Percentiles rank a stretch among this genome's conserved stretches.
phyloP scores from a whole-genome alignment of 768 basidiomycete genomes.

The Leccinum arenicola region DNA sequence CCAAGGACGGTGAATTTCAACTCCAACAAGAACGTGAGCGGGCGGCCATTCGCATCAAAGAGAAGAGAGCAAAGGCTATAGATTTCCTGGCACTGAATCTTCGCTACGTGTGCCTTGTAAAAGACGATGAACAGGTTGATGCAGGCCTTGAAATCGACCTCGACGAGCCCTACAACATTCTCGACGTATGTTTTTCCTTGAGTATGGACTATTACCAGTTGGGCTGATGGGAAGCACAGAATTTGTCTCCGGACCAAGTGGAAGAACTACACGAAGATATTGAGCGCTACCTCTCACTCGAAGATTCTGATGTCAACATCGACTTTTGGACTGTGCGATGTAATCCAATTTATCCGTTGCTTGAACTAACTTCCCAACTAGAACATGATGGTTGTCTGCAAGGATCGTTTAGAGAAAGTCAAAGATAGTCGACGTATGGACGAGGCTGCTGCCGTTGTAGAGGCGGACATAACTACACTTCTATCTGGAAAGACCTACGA shows the following conservation, averaged over 20 bases:
- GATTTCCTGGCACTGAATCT: conserved; percentile 97
- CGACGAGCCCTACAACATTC: conserved; percentile 97
- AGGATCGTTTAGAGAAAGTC: conserved; percentile 81
- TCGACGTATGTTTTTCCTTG: conserved; percentile 62
- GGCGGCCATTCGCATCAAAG: conserved; percentile 91
- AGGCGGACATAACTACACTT: conserved; percentile 77
- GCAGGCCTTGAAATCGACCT: conserved; percentile 95
- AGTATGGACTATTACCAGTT: background rate
- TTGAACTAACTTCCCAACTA: conserved; percentile 30
- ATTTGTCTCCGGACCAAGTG: conserved; percentile 80
- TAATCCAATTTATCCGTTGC: background rate
- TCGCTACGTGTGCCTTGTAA: conserved; percentile 79
- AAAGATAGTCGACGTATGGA: conserved; percentile 60
- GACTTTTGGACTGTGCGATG: conserved; percentile 93
- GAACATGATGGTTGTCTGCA: conserved; percentile 98
- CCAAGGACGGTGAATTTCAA: conserved; percentile 96
- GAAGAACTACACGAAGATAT: conserved; percentile 95
- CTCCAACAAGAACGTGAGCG: conserved; percentile 89
- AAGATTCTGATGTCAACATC: conserved; percentile 79
- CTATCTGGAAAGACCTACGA: conserved; percentile 85
- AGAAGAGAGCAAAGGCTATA: conserved; percentile 97
- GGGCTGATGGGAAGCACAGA: conserved; percentile 44
- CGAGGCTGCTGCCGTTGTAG: conserved; percentile 73
- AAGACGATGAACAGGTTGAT: conserved; percentile 78
- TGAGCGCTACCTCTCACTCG: conserved; percentile 84